Conservation (phyloP, 192 early-diverging fungal species). For the Coemansia sp. region DNA sequence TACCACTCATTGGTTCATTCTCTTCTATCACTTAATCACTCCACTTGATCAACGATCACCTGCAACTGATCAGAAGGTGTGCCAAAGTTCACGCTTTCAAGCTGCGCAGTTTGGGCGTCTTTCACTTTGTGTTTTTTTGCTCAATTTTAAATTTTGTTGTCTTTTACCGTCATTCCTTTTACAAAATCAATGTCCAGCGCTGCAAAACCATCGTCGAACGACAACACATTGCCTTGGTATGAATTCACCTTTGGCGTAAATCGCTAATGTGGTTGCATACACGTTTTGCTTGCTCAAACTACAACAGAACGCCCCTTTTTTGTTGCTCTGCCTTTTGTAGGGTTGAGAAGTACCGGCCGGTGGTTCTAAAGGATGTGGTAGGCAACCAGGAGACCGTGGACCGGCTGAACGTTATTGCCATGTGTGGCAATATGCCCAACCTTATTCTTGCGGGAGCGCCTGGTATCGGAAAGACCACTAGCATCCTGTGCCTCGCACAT, state of each 20-base stretch:
- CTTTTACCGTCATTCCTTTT: neutral
- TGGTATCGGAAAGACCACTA: constrained; percentile 97
- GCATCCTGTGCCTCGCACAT: constrained; percentile 88
- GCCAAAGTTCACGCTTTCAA: neutral
- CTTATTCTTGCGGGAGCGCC: constrained; percentile 88
- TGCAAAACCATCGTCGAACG: constrained; percentile 12
- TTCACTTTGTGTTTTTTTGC: too few relatives aligned
- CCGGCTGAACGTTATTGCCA: constrained; percentile 79
- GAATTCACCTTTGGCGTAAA: neutral
- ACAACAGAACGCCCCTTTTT: neutral
- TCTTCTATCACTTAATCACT: neutral
- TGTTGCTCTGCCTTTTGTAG: constrained; percentile 10
- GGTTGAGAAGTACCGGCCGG: constrained; percentile 94
- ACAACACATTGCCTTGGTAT: constrained; percentile 47
- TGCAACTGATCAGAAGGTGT: neutral
- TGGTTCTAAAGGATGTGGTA: constrained; percentile 81
- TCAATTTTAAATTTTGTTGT: neutral
- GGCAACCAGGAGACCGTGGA: constrained; percentile 92
- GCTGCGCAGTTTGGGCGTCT: constrained; percentile 2
- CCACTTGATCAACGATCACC: neutral
- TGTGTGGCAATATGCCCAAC: constrained; percentile 94
- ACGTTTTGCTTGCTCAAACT: neutral
- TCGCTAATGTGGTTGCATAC: neutral
- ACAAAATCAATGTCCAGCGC: constrained; percentile 1
- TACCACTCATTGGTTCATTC: too few relatives aligned